Base-by-base conservation (phyloP, 1,284 basidiomycete species). In the Marasmius sp. region DNA sequence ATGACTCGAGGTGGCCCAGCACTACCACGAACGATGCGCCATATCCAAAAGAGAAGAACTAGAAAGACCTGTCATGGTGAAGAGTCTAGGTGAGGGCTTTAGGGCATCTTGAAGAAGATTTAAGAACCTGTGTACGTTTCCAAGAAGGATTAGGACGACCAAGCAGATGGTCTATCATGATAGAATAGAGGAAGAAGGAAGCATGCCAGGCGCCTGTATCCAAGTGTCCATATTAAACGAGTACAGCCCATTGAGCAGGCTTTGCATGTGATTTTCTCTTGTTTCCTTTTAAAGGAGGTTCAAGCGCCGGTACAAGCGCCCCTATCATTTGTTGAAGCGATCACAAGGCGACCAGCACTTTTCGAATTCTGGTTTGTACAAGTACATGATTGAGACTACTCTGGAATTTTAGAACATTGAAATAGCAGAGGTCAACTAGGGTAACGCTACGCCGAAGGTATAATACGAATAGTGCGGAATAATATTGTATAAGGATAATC, bases 11-110 rank as follows among this genome's bases (percentile, higher is more conserved):
- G 92, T 20, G 87, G 88, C 12, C 79, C 79, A 7, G 87, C 82
- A 67, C 88, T 87, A 6, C 93, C 92, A 27, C 84, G 80, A 48
- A 85, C 72, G 58, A 98, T 86, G 38, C 91, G 78, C 86, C 90
- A 94, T 59, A 91, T 69, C 93, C 95, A 97, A 77, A 98, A 97
- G 72, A 94, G 72, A 64, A 97, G 84, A 68, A 97, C 91, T 51
- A 97, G 81, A 72, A 94, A 88, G 64, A 93, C 89, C 91, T 93
- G 67, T n/a, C 4, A 47, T 8, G 45, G 20, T n/a, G 16, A 34
- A 39, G 57, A 52, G 59, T 34, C 37, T 50, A 36, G 1, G 34
- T 39, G 18, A 38, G 37, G 39, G 22, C 16, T 18, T 12, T 18
- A 61, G 34, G 27, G 50, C 56, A 38, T 54, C 16, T 49, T 57